phyloP scores from a whole-genome alignment of 352 stramenopile genomes.

The Phytophthora vignae region DNA sequence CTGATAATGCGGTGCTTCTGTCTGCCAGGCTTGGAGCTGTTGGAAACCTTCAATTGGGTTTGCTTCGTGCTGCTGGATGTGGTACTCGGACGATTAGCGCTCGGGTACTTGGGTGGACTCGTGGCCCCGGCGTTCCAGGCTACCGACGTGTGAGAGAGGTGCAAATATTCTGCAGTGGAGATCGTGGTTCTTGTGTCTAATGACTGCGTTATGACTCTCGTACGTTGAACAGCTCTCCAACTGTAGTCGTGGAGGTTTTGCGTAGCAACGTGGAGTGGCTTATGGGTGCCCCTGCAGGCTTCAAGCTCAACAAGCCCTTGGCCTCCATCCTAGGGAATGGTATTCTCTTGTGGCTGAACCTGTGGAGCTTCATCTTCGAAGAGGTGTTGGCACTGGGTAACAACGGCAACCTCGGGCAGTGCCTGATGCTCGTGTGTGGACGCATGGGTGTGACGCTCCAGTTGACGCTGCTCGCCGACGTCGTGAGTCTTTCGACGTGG shows the following conservation, averaged over 20 bases:
- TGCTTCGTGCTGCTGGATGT: constrained; percentile 46
- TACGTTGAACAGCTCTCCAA: constrained; percentile 34
- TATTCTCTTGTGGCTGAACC: constrained; percentile 82
- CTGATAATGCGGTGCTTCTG: constrained; percentile 3
- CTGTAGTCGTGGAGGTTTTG: constrained; percentile 49
- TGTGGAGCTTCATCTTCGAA: constrained; percentile 72
- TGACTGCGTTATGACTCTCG: background rate
- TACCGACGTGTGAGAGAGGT: constrained; percentile 29
- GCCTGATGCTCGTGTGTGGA: constrained; percentile 24
- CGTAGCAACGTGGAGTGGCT: constrained; percentile 76
- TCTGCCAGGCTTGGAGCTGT: constrained; percentile 31
- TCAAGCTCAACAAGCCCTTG: constrained; percentile 91
- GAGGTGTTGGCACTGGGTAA: constrained; percentile 15
- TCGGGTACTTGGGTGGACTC: constrained; percentile 20
- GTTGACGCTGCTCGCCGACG: constrained; percentile 74
- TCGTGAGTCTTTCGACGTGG: constrained; percentile 76
- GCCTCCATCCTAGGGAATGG: constrained; percentile 88
- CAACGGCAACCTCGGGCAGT: background rate
- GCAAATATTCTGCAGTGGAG: background rate
- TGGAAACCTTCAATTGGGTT: constrained; percentile 48
- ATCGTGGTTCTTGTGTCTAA: background rate
- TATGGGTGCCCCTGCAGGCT: constrained; percentile 78
- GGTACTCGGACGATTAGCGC: constrained; percentile 27
- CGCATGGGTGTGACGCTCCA: constrained; percentile 78
- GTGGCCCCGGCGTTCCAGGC: constrained; percentile 14